Percentiles rank a stretch among this genome's conserved stretches.
phyloP scores from a whole-genome alignment of 164 flowering plant species.

The Berberis thunbergii region DNA sequence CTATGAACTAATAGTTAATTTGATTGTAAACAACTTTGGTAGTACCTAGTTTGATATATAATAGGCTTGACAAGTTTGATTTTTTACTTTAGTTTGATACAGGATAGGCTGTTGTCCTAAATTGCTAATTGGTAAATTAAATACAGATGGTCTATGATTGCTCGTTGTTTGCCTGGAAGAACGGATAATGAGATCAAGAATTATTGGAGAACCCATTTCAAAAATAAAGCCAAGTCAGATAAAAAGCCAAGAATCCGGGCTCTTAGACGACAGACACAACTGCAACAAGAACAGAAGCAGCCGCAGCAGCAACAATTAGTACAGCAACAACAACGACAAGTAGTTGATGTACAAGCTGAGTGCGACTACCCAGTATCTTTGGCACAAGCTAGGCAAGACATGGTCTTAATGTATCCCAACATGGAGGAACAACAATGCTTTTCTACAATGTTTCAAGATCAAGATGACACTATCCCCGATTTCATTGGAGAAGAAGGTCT shows the following conservation, averaged over 20 bases:
- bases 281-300: slow-evolving; percentile 15
- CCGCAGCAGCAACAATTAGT: slow-evolving; percentile 21
- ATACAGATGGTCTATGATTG: slow-evolving; percentile 67
- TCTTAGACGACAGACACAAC: slow-evolving; percentile 31
- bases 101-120: no score
- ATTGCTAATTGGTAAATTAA: no score
- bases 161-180: slow-evolving; percentile 66
- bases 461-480: slow-evolving; percentile 15
- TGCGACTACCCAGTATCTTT: slow-evolving; percentile 7
- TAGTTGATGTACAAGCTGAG: slow-evolving; percentile 17
- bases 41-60: background rate
- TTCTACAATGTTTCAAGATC: slow-evolving; percentile 12
- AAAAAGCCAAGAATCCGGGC: slow-evolving; percentile 30
- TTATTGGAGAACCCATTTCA: slow-evolving; percentile 82
- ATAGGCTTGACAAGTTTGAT: background rate
- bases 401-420: slow-evolving; percentile 9
- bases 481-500: slow-evolving; percentile 14
- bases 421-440: slow-evolving; percentile 28
- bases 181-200: slow-evolving; percentile 79
- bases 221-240: slow-evolving; percentile 31
- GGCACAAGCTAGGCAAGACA: slow-evolving; percentile 20
- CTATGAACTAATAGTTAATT: background rate
- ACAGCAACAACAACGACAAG: slow-evolving; percentile 25
- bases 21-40: background rate
- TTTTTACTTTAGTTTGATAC: no score